A percentile compares a stretch with the other conserved stretches of the same genome.
Evolutionary conservation across 1,284 basidiomycete species (phyloP).

Genomic region (Wolfiporia cocos): DNA sequence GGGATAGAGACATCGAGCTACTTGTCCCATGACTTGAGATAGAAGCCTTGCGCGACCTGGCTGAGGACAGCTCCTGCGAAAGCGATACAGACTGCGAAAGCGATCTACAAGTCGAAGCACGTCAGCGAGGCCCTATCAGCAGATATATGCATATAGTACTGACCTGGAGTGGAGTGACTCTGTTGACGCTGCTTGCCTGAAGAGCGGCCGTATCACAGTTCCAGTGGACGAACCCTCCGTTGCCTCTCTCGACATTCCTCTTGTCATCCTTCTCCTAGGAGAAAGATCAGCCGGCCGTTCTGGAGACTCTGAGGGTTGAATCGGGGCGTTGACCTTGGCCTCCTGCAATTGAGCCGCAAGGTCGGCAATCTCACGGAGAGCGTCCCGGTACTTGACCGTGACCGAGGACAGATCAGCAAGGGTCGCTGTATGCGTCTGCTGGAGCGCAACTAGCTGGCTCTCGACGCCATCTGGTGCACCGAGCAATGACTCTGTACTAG

Average conservation of each 20-base stretch:
- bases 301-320: conserved; percentile 41
- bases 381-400: conserved; percentile 79
- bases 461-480: conserved; percentile 33
- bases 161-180: conserved; percentile 82
- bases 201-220: conserved; percentile 38
- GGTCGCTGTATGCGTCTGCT: conserved; percentile 73
- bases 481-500: conserved; percentile 16
- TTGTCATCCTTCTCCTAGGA: conserved; percentile 45
- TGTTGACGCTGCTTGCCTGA: conserved; percentile 70
- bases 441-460: conserved; percentile 57
- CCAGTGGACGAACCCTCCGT: conserved; percentile 43
- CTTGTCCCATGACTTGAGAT: conserved; percentile 65
- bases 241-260: conserved; percentile 40
- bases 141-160: conserved; percentile 13
- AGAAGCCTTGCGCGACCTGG: conserved; percentile 77
- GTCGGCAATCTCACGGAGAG: conserved; percentile 84
- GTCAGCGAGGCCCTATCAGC: conserved; percentile 10
- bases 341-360: conserved; percentile 82
- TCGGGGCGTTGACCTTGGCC: conserved; percentile 46
- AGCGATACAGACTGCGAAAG: conserved; percentile 86
- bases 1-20: conserved; percentile 44
- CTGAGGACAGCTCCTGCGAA: conserved; percentile 93
- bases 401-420: conserved; percentile 75
- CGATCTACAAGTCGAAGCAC: conserved; percentile 42
- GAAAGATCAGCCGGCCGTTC: conserved; percentile 43